Evolutionary conservation across 2,329 filamentous ascomycete species (phyloP).

Genomic region (Nemania sp.): DNA sequence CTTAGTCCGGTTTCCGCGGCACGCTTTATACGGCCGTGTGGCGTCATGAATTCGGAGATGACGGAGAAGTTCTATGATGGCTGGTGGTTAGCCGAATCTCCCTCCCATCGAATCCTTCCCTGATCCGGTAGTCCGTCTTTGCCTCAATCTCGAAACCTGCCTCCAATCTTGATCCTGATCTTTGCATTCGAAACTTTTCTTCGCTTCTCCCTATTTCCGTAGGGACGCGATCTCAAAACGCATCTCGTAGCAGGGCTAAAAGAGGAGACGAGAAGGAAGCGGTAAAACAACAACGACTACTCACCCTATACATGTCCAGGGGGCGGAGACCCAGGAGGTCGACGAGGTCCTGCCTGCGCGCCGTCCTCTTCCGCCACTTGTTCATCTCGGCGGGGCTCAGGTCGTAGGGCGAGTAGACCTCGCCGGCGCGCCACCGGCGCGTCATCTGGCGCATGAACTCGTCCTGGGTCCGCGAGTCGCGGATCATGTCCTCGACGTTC

Average conservation of each 20-base stretch:
- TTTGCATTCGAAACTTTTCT: not conserved
- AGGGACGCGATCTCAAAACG: not conserved
- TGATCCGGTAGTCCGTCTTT: no score
- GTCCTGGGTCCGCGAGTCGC: constrained; percentile 47
- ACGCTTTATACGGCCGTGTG: constrained; percentile 83
- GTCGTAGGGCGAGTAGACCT: constrained; percentile 91
- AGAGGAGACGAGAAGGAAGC: not conserved
- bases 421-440: constrained; percentile 75
- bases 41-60: constrained; percentile 84
- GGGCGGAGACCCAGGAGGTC: constrained; percentile 82
- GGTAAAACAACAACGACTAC: constrained; percentile 34
- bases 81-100: constrained; percentile 6
- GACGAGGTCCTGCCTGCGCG: constrained; percentile 70
- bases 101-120: no score
- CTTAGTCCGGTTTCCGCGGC: constrained; percentile 76
- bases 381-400: constrained; percentile 75
- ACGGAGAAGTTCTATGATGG: constrained; percentile 80
- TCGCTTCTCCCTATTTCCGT: not conserved
- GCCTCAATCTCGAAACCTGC: no score
- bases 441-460: constrained; percentile 67
- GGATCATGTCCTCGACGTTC: constrained; percentile 43
- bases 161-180: not conserved
- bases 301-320: constrained; percentile 83
- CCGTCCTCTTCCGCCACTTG: constrained; percentile 71
- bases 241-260: not conserved